Conservation (phyloP, 495 filamentous ascomycete species). For the Lophium mytilinum region DNA sequence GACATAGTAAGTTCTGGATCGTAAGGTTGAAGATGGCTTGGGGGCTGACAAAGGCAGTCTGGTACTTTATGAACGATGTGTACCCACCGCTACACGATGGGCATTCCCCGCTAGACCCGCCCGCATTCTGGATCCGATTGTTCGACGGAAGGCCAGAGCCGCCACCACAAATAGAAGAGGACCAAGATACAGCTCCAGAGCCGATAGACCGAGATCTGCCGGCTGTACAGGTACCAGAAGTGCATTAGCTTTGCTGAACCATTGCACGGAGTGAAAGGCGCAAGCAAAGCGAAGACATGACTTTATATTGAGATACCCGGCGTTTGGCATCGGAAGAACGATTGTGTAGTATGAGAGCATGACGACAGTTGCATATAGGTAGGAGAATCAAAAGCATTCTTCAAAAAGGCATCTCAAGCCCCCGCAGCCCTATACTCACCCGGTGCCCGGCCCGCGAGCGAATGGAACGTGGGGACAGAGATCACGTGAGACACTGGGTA, state of each 20-base stretch:
- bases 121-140: slow-evolving; percentile 80
- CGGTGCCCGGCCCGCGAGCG: too few relatives aligned
- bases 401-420: too few relatives aligned
- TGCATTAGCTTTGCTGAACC: not conserved
- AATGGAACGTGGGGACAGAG: too few relatives aligned
- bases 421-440: too few relatives aligned
- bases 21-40: not conserved
- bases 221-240: slow-evolving; percentile 1
- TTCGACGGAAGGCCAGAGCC: slow-evolving; percentile 49
- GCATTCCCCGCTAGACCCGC: slow-evolving; percentile 80
- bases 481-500: too few relatives aligned
- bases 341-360: too few relatives aligned
- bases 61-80: slow-evolving; percentile 97
- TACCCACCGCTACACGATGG: slow-evolving; percentile 86
- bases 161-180: slow-evolving; percentile 5
- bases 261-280: not conserved
- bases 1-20: slow-evolving; percentile 50
- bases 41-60: slow-evolving; percentile 44
- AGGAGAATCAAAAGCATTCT: too few relatives aligned
- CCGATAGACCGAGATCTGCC: not conserved
- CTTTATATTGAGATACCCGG: not conserved
- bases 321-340: not conserved
- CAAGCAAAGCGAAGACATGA: not conserved
- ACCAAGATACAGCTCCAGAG: slow-evolving; percentile 1
- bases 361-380: too few relatives aligned